These are phyloP conservation scores for Hypoxylon sp. DNA, from an alignment of 2,329 filamentous ascomycete genomes.

Conservation along the genomic window DNA sequence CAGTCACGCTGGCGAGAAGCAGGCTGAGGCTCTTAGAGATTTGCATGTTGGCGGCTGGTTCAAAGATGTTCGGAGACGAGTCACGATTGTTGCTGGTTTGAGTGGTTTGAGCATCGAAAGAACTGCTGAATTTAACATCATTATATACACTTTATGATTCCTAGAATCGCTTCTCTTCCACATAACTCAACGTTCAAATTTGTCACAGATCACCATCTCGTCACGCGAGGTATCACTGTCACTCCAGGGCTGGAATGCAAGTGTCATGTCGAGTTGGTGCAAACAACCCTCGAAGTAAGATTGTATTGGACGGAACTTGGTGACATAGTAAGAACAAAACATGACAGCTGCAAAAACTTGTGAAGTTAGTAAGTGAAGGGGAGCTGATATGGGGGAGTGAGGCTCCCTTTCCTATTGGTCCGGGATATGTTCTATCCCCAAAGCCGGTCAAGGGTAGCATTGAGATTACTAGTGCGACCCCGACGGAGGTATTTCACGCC, in stretches of 20 bases:
- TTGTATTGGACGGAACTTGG: conserved; percentile 28
- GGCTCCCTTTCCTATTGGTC: conserved; percentile 36
- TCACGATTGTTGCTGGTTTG: conserved; percentile 17
- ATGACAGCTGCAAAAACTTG: conserved; percentile 7
- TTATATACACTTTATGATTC: conserved; percentile 36
- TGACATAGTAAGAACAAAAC: conserved; percentile 39
- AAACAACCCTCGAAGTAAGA: background rate
- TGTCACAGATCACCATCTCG: conserved; percentile 10
- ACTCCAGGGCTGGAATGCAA: conserved; percentile 12
- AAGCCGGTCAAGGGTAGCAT: conserved; percentile 29
- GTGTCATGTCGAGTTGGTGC: conserved; percentile 7
- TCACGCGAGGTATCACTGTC: conserved; percentile 17
- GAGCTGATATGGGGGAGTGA: conserved; percentile 37
- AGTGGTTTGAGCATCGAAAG: conserved; percentile 4
- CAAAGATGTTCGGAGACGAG: conserved; percentile 13
- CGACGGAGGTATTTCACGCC: conserved; percentile 28
- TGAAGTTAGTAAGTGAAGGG: conserved; percentile 32
- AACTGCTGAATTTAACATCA: conserved; percentile 11
- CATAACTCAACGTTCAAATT: conserved; percentile 1
- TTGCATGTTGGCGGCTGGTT: conserved; percentile 32
- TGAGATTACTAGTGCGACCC: conserved; percentile 40
- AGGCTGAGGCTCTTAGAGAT: conserved; percentile 32
- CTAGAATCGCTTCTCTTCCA: background rate
- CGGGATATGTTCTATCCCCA: conserved; percentile 41
- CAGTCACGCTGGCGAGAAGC: conserved; percentile 30